These are phyloP conservation scores for Sporobolomyces roseus DNA, from an alignment of 768 basidiomycete genomes.

Conservation along the genomic window DNA sequence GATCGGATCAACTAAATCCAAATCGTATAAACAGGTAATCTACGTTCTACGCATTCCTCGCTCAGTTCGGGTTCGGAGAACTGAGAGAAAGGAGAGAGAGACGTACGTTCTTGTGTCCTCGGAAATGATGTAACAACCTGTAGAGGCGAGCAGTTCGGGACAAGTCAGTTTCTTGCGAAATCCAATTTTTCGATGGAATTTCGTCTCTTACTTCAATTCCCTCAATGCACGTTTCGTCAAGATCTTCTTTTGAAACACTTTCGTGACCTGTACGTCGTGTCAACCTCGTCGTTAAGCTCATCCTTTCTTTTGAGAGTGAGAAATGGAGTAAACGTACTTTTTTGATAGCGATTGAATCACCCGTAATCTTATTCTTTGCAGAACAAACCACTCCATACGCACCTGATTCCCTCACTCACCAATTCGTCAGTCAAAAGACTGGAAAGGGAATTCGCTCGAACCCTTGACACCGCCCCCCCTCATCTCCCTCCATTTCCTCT, in stretches of 20 bases:
- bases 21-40: conserved; percentile 96
- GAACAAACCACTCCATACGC: conserved; percentile 40
- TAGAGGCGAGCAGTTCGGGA: neutral
- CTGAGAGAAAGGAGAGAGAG: too few species aligned
- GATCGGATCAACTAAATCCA: conserved; percentile 81
- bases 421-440: neutral
- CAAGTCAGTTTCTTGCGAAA: conserved; percentile 14
- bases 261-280: conserved; percentile 45
- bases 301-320: neutral
- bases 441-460: conserved; percentile 20
- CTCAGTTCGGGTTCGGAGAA: too few species aligned
- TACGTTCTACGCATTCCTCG: too few species aligned
- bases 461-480: neutral
- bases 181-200: conserved; percentile 15
- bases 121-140: conserved; percentile 91
- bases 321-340: conserved; percentile 62
- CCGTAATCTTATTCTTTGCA: conserved; percentile 66
- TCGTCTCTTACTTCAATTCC: conserved; percentile 60
- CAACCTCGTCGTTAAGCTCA: neutral
- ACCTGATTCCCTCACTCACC: neutral
- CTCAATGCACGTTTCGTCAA: conserved; percentile 92
- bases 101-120: conserved; percentile 95
- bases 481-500: too few species aligned
- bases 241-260: conserved; percentile 63
- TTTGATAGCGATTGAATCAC: conserved; percentile 90